Evolutionary conservation across 2,329 filamentous ascomycete species (phyloP).

Genomic region (Cytospora chrysosperma): DNA sequence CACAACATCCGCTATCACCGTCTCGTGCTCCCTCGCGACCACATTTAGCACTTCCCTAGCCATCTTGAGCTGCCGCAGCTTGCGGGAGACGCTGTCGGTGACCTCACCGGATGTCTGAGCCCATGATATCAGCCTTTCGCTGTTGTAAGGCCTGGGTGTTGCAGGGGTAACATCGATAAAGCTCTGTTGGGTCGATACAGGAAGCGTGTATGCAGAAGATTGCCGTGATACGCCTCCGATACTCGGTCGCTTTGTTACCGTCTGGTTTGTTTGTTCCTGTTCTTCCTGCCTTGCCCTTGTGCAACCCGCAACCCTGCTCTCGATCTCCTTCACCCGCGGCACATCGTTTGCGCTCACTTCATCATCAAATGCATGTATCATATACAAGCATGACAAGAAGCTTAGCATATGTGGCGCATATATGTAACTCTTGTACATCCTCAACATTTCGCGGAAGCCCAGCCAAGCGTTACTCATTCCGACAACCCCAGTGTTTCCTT

Average conservation of each 20-base stretch:
- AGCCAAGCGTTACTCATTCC: conserved; percentile 20
- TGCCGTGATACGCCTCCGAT: conserved; percentile 1
- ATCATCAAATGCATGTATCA: conserved; percentile 29
- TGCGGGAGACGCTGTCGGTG: conserved; percentile 28
- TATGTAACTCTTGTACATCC: conserved; percentile 25
- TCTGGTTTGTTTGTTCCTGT: neutral
- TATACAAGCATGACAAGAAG: conserved; percentile 27
- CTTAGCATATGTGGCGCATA: conserved; percentile 28
- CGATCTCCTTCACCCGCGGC: conserved; percentile 24
- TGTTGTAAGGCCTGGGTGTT: conserved; percentile 8
- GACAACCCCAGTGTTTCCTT: neutral
- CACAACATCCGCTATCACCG: conserved; percentile 10
- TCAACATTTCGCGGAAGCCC: conserved; percentile 28
- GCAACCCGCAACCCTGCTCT: conserved; percentile 24
- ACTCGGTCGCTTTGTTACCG: neutral
- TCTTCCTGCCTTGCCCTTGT: neutral
- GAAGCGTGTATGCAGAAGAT: neutral
- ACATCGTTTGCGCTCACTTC: conserved; percentile 25
- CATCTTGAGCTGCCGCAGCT: conserved; percentile 29
- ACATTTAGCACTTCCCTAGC: conserved; percentile 26
- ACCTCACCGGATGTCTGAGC: conserved; percentile 28
- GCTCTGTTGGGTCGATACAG: conserved; percentile 10
- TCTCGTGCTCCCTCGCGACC: conserved; percentile 21
- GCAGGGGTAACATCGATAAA: neutral
- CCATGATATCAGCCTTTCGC: conserved; percentile 24